A percentile compares a stretch with the other conserved stretches of the same genome.
Evolutionary conservation across 352 stramenopile genomes (phyloP).

Genomic region (Globisporangium emineosum): DNA sequence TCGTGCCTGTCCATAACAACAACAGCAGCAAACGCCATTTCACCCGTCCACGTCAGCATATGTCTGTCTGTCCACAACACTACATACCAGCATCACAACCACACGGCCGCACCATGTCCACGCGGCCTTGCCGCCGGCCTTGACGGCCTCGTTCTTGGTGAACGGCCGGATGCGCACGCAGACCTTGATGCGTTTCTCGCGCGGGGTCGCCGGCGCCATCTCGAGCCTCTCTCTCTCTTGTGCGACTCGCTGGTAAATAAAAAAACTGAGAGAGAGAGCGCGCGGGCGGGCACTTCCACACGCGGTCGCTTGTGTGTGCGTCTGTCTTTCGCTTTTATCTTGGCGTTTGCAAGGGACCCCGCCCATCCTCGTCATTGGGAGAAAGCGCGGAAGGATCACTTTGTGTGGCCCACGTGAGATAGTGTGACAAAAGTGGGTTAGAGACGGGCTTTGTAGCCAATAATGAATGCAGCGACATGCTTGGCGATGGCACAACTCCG

Average conservation of each 20-base stretch:
- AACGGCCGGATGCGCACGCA: constrained; percentile 75
- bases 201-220: constrained; percentile 20
- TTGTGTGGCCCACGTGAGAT: not conserved
- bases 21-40: not conserved
- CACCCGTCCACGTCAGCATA: not conserved
- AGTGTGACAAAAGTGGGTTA: not conserved
- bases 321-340: not conserved
- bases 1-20: constrained; percentile 47
- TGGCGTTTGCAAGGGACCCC: not conserved
- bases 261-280: not conserved
- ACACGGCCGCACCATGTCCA: constrained; percentile 60
- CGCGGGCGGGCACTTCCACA: not conserved
- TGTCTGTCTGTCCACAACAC: not conserved
- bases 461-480: not conserved
- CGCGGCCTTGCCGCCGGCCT: constrained; percentile 67
- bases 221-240: not conserved
- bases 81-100: not conserved
- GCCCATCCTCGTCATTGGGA: not conserved
- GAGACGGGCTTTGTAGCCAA: not conserved
- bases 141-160: constrained; percentile 67
- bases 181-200: constrained; percentile 77
- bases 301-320: not conserved
- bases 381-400: constrained; percentile 9
- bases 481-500: constrained; percentile 3
- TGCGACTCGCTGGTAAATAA: not conserved